These are phyloP conservation scores for Rubroboletus pulcherrimus DNA, from an alignment of 768 basidiomycete genomes.

Conservation along the genomic window DNA sequence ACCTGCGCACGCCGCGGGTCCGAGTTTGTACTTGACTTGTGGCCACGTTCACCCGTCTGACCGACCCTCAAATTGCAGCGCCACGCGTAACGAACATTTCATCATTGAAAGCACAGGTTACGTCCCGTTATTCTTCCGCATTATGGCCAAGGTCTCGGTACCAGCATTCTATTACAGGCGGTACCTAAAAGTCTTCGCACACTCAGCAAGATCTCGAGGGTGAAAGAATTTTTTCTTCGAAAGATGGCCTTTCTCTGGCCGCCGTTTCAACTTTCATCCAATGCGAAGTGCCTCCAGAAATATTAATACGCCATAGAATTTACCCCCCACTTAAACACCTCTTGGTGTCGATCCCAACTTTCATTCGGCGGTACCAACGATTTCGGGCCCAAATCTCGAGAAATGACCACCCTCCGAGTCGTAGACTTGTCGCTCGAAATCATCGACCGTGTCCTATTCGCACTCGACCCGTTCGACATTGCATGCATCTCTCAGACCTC, in stretches of 20 bases:
- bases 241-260: constrained; percentile 14
- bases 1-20: not conserved
- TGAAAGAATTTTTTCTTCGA: constrained; percentile 30
- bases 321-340: not conserved
- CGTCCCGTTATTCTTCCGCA: not conserved
- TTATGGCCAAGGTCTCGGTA: not conserved
- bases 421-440: constrained; percentile 54
- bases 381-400: not conserved
- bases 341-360: not conserved
- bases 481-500: constrained; percentile 51
- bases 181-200: not conserved
- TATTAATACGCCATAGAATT: constrained; percentile 8
- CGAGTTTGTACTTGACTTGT: not conserved
- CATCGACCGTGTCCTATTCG: constrained; percentile 52
- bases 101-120: not conserved
- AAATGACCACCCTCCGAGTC: constrained; percentile 20
- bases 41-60: not conserved
- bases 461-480: constrained; percentile 61
- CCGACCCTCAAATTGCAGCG: not conserved
- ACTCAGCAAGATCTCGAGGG: not conserved
- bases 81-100: not conserved
- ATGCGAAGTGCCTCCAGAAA: not conserved
- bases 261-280: constrained; percentile 16
- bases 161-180: constrained; percentile 3
- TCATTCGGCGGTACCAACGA: not conserved